Evolutionary conservation across 2,329 filamentous ascomycete genomes (phyloP).

Genomic region (Penicillium sp.): DNA sequence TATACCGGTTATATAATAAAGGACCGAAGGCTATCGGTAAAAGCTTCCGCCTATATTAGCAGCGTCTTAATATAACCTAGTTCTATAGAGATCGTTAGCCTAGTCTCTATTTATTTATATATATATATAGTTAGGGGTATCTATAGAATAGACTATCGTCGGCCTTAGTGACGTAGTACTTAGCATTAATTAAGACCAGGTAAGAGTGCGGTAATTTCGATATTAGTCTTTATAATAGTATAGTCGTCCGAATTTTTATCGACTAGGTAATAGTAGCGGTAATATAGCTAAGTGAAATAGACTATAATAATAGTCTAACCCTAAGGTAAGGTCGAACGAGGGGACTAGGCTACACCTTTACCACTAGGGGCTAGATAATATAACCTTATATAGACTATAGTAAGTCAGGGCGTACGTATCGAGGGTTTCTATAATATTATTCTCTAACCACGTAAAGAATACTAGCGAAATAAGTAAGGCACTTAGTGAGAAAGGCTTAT

Average conservation of each 20-base stretch:
- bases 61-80: not conserved
- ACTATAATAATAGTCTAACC: not conserved
- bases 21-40: not conserved
- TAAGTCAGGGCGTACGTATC: not conserved
- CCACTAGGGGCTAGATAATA: not conserved
- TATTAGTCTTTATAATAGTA: not conserved
- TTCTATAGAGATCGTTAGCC: not conserved
- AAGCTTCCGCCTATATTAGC: too few species aligned
- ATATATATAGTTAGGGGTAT: not conserved
- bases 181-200: not conserved
- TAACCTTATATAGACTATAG: not conserved
- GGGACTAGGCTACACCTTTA: not conserved
- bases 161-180: constrained; percentile 1
- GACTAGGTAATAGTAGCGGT: too few species aligned
- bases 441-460: not conserved
- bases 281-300: not conserved
- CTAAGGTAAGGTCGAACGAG: not conserved
- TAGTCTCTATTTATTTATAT: not conserved
- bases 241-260: too few species aligned
- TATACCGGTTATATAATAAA: not conserved
- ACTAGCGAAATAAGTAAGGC: not conserved
- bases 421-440: not conserved
- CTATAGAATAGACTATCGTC: not conserved
- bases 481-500: not conserved
- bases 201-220: not conserved